Base-by-base conservation (phyloP, 257 asterid genomes). In the Penstemon newberryi region DNA sequence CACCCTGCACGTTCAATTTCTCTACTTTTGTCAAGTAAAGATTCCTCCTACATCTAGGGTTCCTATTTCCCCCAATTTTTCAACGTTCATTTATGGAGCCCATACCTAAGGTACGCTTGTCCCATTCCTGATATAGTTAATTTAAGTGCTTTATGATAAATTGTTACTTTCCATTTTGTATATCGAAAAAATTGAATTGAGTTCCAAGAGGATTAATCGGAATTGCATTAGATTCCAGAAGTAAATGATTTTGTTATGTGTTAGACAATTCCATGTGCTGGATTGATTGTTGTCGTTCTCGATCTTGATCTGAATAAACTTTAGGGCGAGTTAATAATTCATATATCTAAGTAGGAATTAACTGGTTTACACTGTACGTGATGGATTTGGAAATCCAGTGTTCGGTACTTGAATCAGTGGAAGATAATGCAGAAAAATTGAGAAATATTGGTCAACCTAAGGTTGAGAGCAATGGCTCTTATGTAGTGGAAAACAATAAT, bases 381-480 rank as follows among this genome's bases (percentile, higher is more conserved):
- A 86, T 85, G 95, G 92, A 78, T 73, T 83, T 69, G 74, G 85
- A 44, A 43, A 77, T 74, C 65, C 79, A 77, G 61, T 66, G 56
- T 67, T 75, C 81, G 40, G 78, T 57, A 11, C 54, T 63, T 67
- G 82, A 73, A 62, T 77, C 75, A 54, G 79, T 73, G 25, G 81
- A 64, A 73, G 83, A 70, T 65, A 65, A 73, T 56, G 83, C 80
- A 53, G 72, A 41, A 10, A 73, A 75, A 61, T 52, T 44, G 49
- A 75, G 40, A 54, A 69, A 55, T 70, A 64, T 53, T 65, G 80
- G 57, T 37, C 82, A 74, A 43, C 54, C 45, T 70, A 53, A 66
- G 65, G 74, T 66, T 46, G 73, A 50, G 39, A 63, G 54, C 54
- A 79, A 78, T 67, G 83, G 87, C 54, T 70, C 57, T 71, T 65